A percentile compares a stretch with the other conserved stretches of the same genome.
Evolutionary conservation across 2,329 filamentous ascomycete genomes (phyloP).

Genomic region (Botrytis galanthina): DNA sequence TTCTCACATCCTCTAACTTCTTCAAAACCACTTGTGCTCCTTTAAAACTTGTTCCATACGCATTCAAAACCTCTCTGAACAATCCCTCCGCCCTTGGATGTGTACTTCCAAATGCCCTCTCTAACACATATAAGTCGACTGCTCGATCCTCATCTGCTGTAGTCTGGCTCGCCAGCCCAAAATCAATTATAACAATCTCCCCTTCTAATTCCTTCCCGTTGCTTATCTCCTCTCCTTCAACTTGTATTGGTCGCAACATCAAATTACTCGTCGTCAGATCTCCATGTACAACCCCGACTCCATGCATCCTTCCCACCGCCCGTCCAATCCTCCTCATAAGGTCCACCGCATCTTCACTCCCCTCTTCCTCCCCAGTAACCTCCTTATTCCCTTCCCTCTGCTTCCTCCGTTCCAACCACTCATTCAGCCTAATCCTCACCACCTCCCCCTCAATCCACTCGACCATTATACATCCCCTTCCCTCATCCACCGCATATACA

Average conservation of each 20-base stretch:
- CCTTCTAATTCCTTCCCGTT: constrained; percentile 51
- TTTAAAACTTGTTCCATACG: constrained; percentile 73
- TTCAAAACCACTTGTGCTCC: constrained; percentile 72
- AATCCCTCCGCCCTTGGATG: constrained; percentile 81
- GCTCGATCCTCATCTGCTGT: constrained; percentile 87
- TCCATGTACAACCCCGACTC: constrained; percentile 84
- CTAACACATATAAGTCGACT: constrained; percentile 93
- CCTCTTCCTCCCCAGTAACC: constrained; percentile 38
- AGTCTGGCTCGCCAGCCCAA: constrained; percentile 82
- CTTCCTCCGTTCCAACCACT: constrained; percentile 54
- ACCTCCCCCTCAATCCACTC: constrained; percentile 80
- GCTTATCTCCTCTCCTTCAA: constrained; percentile 25
- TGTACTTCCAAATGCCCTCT: constrained; percentile 90
- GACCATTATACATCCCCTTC: constrained; percentile 71
- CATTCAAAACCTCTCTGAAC: constrained; percentile 70
- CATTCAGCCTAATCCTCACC: constrained; percentile 67
- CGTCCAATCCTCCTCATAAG: constrained; percentile 70
- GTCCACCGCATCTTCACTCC: constrained; percentile 52
- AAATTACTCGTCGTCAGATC: constrained; percentile 97
- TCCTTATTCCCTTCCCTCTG: constrained; percentile 26
- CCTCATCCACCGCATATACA: constrained; percentile 67
- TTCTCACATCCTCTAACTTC: constrained; percentile 84
- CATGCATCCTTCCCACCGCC: constrained; percentile 75
- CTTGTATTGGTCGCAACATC: constrained; percentile 60
- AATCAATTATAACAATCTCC: constrained; percentile 88